Evolutionary conservation across 169 alveolate species (phyloP), one percentile per base, ranked within the genome.

Genomic region (Plasmodium gaboni): DNA sequence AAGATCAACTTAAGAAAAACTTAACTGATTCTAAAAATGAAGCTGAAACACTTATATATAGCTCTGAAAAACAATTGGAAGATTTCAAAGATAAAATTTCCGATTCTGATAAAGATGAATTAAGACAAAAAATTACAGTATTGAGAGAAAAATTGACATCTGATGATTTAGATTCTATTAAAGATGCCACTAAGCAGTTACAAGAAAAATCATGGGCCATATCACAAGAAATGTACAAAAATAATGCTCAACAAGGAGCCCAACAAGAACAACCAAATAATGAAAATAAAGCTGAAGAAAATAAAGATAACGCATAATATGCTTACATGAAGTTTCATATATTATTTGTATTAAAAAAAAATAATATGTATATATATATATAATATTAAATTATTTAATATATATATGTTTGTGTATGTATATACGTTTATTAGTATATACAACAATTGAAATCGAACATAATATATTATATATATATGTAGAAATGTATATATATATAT

Each of bases 161-260:
- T 9, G 97, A 96, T 28, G 97, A 97, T 73, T 72, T 92, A 22
- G 97, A 95, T 32, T 85, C 94, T 44, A 96, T 97, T 80, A 96
- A 94, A 87, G 96, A 95, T 26, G 93, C 95, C 17, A 93, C 95
- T 71, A 97, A 97, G 85, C 91, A 92, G 67, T 92, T 97, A 53
- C 98, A 97, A 96, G 98, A 97, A 83, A 95, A 95, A 55, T 97
- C 99, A 4, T 96, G 98, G 98, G 97, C 96, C 74, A 97, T 97
- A 46, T 97, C 99, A 13, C 96, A 96, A 74, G 94, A 95, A 64
- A 95, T 95, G 95, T 96, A 96, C 92, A 94, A 95, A 88, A 87
- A 88, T 72, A 93, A 87, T 67, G 88, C 87, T 28, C 22, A 76
- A 53, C 73, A 90, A 78, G 61, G 64, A 15, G 13, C 91, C 9